Evolutionary conservation across 352 stramenopile genomes (phyloP).

Genomic region (Phytophthora multivora): DNA sequence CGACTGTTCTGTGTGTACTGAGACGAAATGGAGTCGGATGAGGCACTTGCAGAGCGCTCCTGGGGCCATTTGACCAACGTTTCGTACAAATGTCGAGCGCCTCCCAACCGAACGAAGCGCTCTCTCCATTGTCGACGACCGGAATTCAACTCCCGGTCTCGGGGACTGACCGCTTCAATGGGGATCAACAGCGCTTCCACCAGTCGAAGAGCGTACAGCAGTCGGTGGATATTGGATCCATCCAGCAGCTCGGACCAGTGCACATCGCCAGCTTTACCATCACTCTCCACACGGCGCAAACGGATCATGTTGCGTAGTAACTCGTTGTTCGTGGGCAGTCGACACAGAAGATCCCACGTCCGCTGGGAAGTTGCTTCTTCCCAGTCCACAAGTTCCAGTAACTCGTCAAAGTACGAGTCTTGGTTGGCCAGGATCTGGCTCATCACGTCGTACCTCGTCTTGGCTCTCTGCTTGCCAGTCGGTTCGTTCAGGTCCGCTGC

Average conservation of each 20-base stretch:
- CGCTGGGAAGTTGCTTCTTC: slow-evolving; percentile 55
- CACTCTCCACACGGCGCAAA: slow-evolving; percentile 33
- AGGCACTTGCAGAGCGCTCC: not conserved
- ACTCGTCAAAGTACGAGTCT: slow-evolving; percentile 49
- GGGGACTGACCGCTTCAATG: slow-evolving; percentile 8
- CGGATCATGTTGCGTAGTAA: slow-evolving; percentile 70
- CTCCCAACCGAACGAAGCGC: slow-evolving; percentile 73
- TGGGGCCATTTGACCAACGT: slow-evolving; percentile 36
- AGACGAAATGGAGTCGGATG: slow-evolving; percentile 3
- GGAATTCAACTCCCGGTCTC: slow-evolving; percentile 31
- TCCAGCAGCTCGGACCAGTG: slow-evolving; percentile 59
- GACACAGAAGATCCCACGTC: slow-evolving; percentile 76
- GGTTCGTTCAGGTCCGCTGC: not conserved
- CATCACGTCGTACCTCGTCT: slow-evolving; percentile 39
- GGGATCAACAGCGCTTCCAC: slow-evolving; percentile 74
- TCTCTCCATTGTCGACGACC: slow-evolving; percentile 78
- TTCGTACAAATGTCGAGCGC: slow-evolving; percentile 49
- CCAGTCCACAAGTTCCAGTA: slow-evolving; percentile 69
- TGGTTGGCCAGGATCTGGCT: slow-evolving; percentile 69
- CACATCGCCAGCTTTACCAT: slow-evolving; percentile 17
- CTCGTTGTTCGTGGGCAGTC: slow-evolving; percentile 69
- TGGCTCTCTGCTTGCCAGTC: not conserved
- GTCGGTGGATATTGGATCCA: slow-evolving; percentile 47
- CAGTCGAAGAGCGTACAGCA: slow-evolving; percentile 71
- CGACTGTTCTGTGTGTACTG: slow-evolving; percentile 46